phyloP scores from a whole-genome alignment of 352 stramenopile genomes.

The Thalassiosira mediterranea region DNA sequence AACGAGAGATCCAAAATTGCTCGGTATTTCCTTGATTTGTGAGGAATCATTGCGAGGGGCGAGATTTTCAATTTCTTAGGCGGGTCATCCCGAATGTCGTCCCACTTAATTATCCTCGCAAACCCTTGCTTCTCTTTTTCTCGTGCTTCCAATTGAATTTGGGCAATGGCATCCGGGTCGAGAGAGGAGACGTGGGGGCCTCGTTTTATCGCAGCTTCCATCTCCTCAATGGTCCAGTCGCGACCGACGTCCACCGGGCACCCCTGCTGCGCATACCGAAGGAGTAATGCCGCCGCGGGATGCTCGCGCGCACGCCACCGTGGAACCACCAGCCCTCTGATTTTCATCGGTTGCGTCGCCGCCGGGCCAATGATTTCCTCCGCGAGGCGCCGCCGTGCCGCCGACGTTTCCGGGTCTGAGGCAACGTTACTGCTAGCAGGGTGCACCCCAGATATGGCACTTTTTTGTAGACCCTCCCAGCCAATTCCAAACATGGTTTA shows the following conservation, averaged over 20 bases:
- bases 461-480: too few species aligned
- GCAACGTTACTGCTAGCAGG: too few species aligned
- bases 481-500: too few species aligned
- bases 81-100: slow-evolving; percentile 3
- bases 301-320: slow-evolving; percentile 11
- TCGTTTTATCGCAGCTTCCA: slow-evolving; percentile 17
- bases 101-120: slow-evolving; percentile 1
- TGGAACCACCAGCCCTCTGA: slow-evolving; percentile 10
- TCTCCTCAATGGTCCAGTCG: slow-evolving; percentile 23
- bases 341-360: not conserved
- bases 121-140: slow-evolving; percentile 12
- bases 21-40: slow-evolving; percentile 26
- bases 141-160: slow-evolving; percentile 8
- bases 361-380: slow-evolving; percentile 17
- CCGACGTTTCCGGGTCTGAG: slow-evolving; percentile 9
- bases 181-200: slow-evolving; percentile 19
- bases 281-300: slow-evolving; percentile 7
- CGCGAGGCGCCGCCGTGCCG: not conserved
- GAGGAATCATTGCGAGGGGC: slow-evolving; percentile 35
- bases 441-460: too few species aligned
- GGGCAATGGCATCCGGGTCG: slow-evolving; percentile 4
- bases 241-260: slow-evolving; percentile 28
- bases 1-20: slow-evolving; percentile 34
- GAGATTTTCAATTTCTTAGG: slow-evolving; percentile 38
- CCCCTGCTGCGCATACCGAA: slow-evolving; percentile 24